Evolutionary conservation across 1,139 yeast genomes (phyloP), one percentile per base, ranked within the genome.

Genomic region (Taphrina populina): DNA sequence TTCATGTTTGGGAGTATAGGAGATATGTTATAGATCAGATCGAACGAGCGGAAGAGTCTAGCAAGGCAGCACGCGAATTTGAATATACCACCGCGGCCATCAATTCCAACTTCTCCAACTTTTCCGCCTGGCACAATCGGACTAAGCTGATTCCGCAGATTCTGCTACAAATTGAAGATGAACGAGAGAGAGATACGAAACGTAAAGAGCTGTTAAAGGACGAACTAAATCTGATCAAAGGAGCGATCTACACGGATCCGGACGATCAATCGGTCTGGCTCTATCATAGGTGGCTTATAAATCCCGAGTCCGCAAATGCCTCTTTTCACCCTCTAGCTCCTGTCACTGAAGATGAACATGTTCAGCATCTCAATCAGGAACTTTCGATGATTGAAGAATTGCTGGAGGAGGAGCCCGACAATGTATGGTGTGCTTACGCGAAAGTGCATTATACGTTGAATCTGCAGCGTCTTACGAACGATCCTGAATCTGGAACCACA

Each of bases 1-100:
- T 77, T 68, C 97, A 88, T 67, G 97, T 95, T 2, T 92, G 99
- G 99, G 90, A 86, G 53, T 92, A 92, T 68, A 75, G 98, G 64
- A 75, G 97, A 57, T 78, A 79, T 58, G 81, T 92, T 1, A 80
- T 88, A 5, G 69, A 69, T 2, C 73, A 75, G 41, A 69, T 83
- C 36, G 84, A 81, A 62, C 61, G 60, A n/a, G 63, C 62, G 4
- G 64, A 65, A 58, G 69, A 55, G 26, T 65, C 52, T 59, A 72
- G 65, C 54, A 51, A 69, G 58, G 65, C 69, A 8, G 64, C 74
- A 40, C 66, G 71, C 4, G 98, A 94, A 69, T 82, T 87, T 63
- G 77, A 77, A 20, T 92, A 81, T 70, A 88, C 97, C 2, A 84
- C 92, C 0, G 68, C 73, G 56, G 85, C 84, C 71, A 87, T 90